phyloP scores from a whole-genome alignment of 805 yeast species.

The Ogataea paradorogensis region DNA sequence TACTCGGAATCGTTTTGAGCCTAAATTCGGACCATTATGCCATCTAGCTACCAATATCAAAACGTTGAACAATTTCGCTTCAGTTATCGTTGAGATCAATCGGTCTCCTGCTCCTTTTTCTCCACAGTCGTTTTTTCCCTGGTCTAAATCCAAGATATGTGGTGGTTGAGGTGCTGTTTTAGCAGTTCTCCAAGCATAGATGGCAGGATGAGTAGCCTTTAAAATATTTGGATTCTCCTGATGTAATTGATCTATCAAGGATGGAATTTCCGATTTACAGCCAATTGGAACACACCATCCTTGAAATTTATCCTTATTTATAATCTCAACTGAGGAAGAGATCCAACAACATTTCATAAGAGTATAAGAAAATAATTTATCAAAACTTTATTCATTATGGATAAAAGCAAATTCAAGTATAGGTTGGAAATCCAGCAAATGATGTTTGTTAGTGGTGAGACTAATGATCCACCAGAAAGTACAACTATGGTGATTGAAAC shows the following conservation, averaged over 20 bases:
- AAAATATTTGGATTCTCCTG: constrained; percentile 43
- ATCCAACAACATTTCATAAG: constrained; percentile 34
- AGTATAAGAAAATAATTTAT: constrained; percentile 2
- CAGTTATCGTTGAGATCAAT: constrained; percentile 51
- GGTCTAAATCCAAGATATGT: constrained; percentile 36
- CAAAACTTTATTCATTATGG: constrained; percentile 6
- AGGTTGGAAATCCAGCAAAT: constrained; percentile 93
- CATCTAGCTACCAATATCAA: constrained; percentile 72
- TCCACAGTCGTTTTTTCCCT: constrained; percentile 68
- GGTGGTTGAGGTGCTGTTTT: constrained; percentile 7
- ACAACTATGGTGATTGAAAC: constrained; percentile 94
- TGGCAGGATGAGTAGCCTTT: constrained; percentile 69
- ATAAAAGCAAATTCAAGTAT: constrained; percentile 60
- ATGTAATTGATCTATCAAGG: constrained; percentile 41
- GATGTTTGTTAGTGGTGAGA: constrained; percentile 98
- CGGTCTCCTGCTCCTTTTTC: constrained; percentile 73
- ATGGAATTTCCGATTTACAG: constrained; percentile 41
- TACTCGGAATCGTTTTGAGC: constrained; percentile 67
- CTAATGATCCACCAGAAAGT: constrained; percentile 89
- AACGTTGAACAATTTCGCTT: constrained; percentile 48
- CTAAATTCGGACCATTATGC: constrained; percentile 79
- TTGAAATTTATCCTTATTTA: constrained; percentile 65
- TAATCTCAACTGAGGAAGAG: constrained; percentile 38
- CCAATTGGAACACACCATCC: constrained; percentile 50
- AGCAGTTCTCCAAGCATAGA: constrained; percentile 71